Base-by-base conservation (phyloP, 805 yeast genomes). In the Cyberlindnera galapagoensis region DNA sequence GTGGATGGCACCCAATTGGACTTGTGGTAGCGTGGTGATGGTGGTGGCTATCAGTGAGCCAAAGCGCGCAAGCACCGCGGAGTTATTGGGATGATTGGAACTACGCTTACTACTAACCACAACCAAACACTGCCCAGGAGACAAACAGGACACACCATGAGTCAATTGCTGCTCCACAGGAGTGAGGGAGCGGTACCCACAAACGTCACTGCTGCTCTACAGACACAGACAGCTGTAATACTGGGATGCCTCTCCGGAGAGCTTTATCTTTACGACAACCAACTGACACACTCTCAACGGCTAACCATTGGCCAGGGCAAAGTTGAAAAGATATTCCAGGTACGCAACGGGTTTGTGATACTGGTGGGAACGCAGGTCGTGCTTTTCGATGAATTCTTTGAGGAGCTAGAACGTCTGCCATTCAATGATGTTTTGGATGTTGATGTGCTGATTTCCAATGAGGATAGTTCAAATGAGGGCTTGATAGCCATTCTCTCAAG, bases 381-480 rank as follows among this genome's bases (percentile, higher is more conserved):
- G 5, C 21, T 41, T 12, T 41, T 31, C 15, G 45, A 41, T 17
- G 28, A 18, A 15, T 38, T 38, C 3, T 13, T 41, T 26, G 42
- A 33, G 16, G 42, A 41, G 20, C 25, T 27, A 9, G 51, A 47
- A 12, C 19, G 36, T 6, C 27, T 47, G 13, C 51, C 51, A 7
- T 40, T 47, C 26, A 39, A 31, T 6, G 46, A 42, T 16, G 35
- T 47, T 4, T 15, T 33, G 4, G 19, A 29, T 5, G 8, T 37
- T 9, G 42, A 33, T 34, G 34, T 35, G 10, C 21, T 24, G 18
- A 18, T 18, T 11, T 9, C 18, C 3, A 20, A 28, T 3, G 13
- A 16, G 8, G 18, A 28, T 5, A 16, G 11, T n/a, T 18, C 24
- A 12, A 18, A n/a, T n/a, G n/a, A n/a, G n/a, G n/a, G n/a, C n/a